Evolutionary conservation across 768 basidiomycete genomes (phyloP).

Genomic region (Chalciporus piperatus): DNA sequence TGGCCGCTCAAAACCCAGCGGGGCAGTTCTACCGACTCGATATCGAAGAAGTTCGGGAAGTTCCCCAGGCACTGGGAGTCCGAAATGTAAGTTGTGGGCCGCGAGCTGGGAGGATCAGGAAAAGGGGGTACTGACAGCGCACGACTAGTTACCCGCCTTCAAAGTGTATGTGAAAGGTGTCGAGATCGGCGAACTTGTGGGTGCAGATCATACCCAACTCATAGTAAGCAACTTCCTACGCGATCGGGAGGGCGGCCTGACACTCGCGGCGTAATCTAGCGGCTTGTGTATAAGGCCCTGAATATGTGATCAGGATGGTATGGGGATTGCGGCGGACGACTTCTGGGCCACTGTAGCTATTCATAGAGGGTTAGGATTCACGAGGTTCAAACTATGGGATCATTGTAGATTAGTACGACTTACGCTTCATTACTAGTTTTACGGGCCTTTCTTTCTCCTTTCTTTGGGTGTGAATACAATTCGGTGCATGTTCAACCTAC

Average conservation of each 20-base stretch:
- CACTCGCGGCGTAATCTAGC: constrained; percentile 19
- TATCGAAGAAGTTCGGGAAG: constrained; percentile 27
- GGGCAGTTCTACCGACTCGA: constrained; percentile 32
- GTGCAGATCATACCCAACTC: constrained; percentile 24
- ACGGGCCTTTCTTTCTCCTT: not conserved
- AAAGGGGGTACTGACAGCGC: constrained; percentile 11
- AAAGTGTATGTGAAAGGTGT: constrained; percentile 32
- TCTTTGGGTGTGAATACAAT: constrained; percentile 3
- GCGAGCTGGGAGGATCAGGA: constrained; percentile 10
- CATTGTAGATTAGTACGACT: constrained; percentile 19
- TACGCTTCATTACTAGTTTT: constrained; percentile 8
- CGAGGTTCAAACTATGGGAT: constrained; percentile 4
- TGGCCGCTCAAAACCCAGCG: constrained; percentile 26
- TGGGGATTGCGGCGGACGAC: constrained; percentile 8
- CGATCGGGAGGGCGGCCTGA: constrained; percentile 16
- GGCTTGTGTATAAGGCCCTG: constrained; percentile 28
- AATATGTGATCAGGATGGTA: constrained; percentile 20
- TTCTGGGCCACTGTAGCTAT: constrained; percentile 10
- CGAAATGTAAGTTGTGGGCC: constrained; percentile 18
- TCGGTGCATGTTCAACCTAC: not conserved
- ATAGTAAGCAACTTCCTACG: constrained; percentile 13
- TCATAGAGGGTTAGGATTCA: constrained; percentile 19
- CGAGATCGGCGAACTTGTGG: constrained; percentile 29
- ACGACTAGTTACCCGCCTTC: constrained; percentile 27
- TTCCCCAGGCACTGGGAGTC: constrained; percentile 22